These are phyloP conservation scores for Candida silvatica DNA, from an alignment of 805 yeast genomes.

Conservation along the genomic window DNA sequence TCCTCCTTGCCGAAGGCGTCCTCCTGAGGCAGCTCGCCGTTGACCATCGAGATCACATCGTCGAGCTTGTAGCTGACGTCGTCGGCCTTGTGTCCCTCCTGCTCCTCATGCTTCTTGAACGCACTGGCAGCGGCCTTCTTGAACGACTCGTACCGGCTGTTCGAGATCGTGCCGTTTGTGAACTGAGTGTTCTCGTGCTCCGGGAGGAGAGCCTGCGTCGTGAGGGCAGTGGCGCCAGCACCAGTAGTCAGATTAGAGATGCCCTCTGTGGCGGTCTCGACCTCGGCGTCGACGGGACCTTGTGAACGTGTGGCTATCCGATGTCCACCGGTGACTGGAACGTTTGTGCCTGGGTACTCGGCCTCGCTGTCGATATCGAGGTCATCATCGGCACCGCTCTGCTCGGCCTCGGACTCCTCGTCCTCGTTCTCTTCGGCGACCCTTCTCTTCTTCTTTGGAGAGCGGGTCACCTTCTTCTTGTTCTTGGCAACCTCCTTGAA, in stretches of 20 bases:
- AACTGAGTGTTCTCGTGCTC: slow-evolving; percentile 10
- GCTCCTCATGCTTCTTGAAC: slow-evolving; percentile 15
- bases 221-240: slow-evolving; percentile 7
- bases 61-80: slow-evolving; percentile 22
- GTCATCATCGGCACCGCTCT: not conserved
- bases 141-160: slow-evolving; percentile 38
- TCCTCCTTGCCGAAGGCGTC: slow-evolving; percentile 37
- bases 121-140: slow-evolving; percentile 38
- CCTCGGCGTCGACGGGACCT: slow-evolving; percentile 9
- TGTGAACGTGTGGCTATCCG: not conserved
- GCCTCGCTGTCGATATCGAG: not conserved
- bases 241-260: not conserved
- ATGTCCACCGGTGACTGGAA: not conserved
- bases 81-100: slow-evolving; percentile 32
- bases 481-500: slow-evolving; percentile 53
- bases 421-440: slow-evolving; percentile 4
- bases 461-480: slow-evolving; percentile 23
- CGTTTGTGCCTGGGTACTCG: not conserved
- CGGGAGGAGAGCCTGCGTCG: slow-evolving; percentile 7
- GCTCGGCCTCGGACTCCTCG: not conserved
- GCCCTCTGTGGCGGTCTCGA: slow-evolving; percentile 3
- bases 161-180: slow-evolving; percentile 33
- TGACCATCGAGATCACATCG: slow-evolving; percentile 16
- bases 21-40: slow-evolving; percentile 29
- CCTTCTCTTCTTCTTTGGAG: slow-evolving; percentile 30